Evolutionary conservation across 139 green algal species (phyloP).

Genomic region (Micromonas pusilla): DNA sequence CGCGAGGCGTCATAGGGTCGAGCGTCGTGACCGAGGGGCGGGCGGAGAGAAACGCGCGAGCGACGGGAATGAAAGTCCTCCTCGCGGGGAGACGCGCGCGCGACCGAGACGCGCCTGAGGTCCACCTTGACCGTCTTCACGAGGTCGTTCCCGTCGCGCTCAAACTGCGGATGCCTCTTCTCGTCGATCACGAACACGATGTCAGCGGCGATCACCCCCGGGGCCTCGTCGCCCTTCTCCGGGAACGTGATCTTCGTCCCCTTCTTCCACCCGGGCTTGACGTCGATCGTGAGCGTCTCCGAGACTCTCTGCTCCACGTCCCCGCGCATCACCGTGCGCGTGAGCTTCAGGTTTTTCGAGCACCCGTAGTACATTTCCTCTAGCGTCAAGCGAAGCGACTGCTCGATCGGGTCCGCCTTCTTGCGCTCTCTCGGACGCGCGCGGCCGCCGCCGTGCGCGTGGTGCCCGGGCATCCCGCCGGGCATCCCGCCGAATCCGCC

Average conservation of each 20-base stretch:
- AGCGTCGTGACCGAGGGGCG: too few species aligned
- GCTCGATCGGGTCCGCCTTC: slow-evolving; percentile 86
- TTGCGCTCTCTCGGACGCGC: slow-evolving; percentile 24
- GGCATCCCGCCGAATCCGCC: not conserved
- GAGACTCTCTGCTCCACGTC: slow-evolving; percentile 67
- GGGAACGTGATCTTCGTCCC: slow-evolving; percentile 78
- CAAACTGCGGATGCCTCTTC: slow-evolving; percentile 86
- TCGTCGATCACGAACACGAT: slow-evolving; percentile 93
- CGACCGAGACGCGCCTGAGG: too few species aligned
- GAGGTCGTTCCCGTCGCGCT: slow-evolving; percentile 57
- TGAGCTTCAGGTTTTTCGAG: slow-evolving; percentile 81
- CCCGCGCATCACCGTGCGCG: slow-evolving; percentile 78
- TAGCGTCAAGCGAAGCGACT: slow-evolving; percentile 80
- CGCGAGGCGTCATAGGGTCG: too few species aligned
- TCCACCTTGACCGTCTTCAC: slow-evolving; percentile 4
- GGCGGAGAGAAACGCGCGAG: too few species aligned
- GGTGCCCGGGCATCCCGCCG: not conserved
- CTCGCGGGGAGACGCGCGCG: too few species aligned
- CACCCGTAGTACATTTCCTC: slow-evolving; percentile 86
- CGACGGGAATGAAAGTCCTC: too few species aligned
- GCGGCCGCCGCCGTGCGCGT: not conserved
- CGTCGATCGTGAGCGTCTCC: slow-evolving; percentile 73
- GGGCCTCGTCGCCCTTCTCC: slow-evolving; percentile 76
- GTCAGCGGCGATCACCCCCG: slow-evolving; percentile 76
- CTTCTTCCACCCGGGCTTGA: slow-evolving; percentile 81